A percentile compares a stretch with the other conserved stretches of the same genome.
Evolutionary conservation across 495 filamentous ascomycete genomes (phyloP).

Genomic region (Clavariopsis aquatica): DNA sequence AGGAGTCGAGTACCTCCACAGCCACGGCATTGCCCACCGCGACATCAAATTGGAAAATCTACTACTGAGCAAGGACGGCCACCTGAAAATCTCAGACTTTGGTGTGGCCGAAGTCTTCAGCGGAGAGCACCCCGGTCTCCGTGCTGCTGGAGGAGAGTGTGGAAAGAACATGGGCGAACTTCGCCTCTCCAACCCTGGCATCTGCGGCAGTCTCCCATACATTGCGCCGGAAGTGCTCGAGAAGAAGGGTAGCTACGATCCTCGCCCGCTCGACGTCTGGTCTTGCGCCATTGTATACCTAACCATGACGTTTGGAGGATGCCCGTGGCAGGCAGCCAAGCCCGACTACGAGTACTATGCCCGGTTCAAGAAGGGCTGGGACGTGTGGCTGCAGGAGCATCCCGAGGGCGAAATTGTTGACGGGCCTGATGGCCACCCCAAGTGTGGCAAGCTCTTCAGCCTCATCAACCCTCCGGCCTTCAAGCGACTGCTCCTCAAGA

Average conservation of each 20-base stretch:
- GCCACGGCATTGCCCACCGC: slow-evolving; percentile 93
- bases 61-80: slow-evolving; percentile 77
- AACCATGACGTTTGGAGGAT: slow-evolving; percentile 63
- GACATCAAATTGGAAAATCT: slow-evolving; percentile 99
- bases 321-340: slow-evolving; percentile 63
- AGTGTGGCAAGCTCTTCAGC: slow-evolving; percentile 48
- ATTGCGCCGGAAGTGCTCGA: slow-evolving; percentile 74
- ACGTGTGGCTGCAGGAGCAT: slow-evolving; percentile 58
- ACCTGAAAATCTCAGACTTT: slow-evolving; percentile 98
- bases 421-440: slow-evolving; percentile 48
- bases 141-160: slow-evolving; percentile 63
- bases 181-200: slow-evolving; percentile 66
- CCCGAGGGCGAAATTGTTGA: slow-evolving; percentile 52
- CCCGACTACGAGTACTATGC: slow-evolving; percentile 54
- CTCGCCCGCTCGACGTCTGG: slow-evolving; percentile 76
- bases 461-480: slow-evolving; percentile 55
- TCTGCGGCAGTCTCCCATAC: slow-evolving; percentile 75
- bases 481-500: slow-evolving; percentile 65
- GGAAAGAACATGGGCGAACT: slow-evolving; percentile 66
- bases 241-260: slow-evolving; percentile 68
- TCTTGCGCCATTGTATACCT: slow-evolving; percentile 73
- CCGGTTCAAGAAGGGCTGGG: slow-evolving; percentile 63
- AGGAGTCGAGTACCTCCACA: slow-evolving; percentile 93
- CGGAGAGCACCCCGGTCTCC: slow-evolving; percentile 69
- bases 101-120: slow-evolving; percentile 86